Evolutionary conservation across 192 early-diverging fungal species (phyloP).

Genomic region (Coemansia sp.): DNA sequence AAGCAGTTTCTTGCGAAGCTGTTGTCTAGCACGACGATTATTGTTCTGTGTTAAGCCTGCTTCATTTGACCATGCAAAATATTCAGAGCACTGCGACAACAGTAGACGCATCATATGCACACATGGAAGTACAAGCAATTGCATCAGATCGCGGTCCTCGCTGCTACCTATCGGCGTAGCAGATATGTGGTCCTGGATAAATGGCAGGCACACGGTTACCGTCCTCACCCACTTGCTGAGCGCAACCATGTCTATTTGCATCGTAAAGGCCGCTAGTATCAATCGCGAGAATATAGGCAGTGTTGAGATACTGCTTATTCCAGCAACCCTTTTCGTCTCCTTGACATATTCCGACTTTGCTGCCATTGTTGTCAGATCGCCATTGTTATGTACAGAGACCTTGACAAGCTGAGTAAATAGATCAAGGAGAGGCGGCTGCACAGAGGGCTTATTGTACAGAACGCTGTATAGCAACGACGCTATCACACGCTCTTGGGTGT

Average conservation of each 20-base stretch:
- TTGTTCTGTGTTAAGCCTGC: background rate
- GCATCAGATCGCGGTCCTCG: slow-evolving; percentile 22
- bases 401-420: slow-evolving; percentile 21
- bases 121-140: slow-evolving; percentile 33
- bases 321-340: background rate
- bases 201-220: slow-evolving; percentile 16
- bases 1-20: slow-evolving; percentile 21
- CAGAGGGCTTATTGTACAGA: slow-evolving; percentile 17
- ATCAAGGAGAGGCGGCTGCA: slow-evolving; percentile 43
- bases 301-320: slow-evolving; percentile 11
- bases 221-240: slow-evolving; percentile 39
- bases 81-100: slow-evolving; percentile 33
- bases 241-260: slow-evolving; percentile 34
- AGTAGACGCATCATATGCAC: slow-evolving; percentile 37
- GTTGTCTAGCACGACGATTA: slow-evolving; percentile 4
- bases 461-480: slow-evolving; percentile 42
- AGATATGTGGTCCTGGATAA: slow-evolving; percentile 23
- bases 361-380: background rate
- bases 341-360: background rate
- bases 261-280: slow-evolving; percentile 35
- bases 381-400: slow-evolving; percentile 3
- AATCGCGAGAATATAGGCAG: slow-evolving; percentile 26
- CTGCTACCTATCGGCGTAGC: background rate
- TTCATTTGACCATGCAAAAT: slow-evolving; percentile 26
- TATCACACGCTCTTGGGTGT: slow-evolving; percentile 19